These are phyloP conservation scores for Thermothelomyces thermophilus DNA, from an alignment of 2,329 filamentous ascomycete genomes.

Conservation along the genomic window DNA sequence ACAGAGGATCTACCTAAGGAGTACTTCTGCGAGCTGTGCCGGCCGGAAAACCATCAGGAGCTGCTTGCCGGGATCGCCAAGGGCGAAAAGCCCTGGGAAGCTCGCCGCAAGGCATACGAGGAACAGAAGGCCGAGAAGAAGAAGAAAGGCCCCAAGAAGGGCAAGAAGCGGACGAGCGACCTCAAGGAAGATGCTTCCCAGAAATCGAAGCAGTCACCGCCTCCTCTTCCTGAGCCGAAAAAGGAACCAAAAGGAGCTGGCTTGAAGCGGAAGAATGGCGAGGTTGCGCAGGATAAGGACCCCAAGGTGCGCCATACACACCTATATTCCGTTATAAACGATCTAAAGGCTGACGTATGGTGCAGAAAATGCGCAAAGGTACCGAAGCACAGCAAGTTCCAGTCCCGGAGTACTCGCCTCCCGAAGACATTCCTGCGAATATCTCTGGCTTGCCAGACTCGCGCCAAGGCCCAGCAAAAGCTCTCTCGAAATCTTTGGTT, in stretches of 20 bases:
- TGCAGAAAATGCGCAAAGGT: conserved; percentile 48
- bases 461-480: conserved; percentile 63
- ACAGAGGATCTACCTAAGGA: conserved; percentile 70
- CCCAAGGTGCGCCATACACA: conserved; percentile 39
- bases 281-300: conserved; percentile 49
- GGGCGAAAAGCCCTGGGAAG: conserved; percentile 85
- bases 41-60: conserved; percentile 73
- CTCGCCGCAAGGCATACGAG: conserved; percentile 55
- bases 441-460: conserved; percentile 52
- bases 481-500: conserved; percentile 62
- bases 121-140: conserved; percentile 54
- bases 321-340: not conserved
- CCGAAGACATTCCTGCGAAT: conserved; percentile 44
- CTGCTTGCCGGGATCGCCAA: conserved; percentile 70
- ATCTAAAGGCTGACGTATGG: conserved; percentile 30
- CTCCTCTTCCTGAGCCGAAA: conserved; percentile 31
- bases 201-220: conserved; percentile 34
- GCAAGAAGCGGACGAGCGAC: conserved; percentile 61
- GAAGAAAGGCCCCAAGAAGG: conserved; percentile 61
- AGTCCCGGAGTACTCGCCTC: conserved; percentile 39
- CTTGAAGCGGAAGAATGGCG: conserved; percentile 52
- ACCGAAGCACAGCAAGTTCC: conserved; percentile 42
- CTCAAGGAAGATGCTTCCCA: conserved; percentile 40
- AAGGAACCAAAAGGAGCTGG: conserved; percentile 37
- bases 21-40: conserved; percentile 91